Conservation (phyloP, 106 monocot species). For the Xerophyta viscosa region DNA sequence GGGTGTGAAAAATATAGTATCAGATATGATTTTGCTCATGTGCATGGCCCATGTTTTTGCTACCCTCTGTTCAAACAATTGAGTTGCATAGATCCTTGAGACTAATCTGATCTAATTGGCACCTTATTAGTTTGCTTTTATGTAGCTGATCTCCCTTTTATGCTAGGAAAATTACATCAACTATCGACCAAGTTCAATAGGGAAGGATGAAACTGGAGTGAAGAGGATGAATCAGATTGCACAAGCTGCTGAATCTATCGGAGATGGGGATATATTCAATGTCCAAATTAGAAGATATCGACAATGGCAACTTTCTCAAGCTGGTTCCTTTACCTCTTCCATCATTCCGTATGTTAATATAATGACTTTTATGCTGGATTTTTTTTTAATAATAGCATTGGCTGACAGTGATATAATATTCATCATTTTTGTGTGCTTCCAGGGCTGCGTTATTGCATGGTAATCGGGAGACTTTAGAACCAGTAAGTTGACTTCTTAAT, state of each 20-base stretch:
- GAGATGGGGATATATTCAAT: conserved; percentile 82
- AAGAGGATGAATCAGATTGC: conserved; percentile 84
- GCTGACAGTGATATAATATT: too few relatives aligned
- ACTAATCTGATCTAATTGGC: too few relatives aligned
- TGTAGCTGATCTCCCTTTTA: too few relatives aligned
- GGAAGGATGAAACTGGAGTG: conserved; percentile 81
- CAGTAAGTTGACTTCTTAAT: conserved; percentile 25
- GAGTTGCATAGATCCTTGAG: too few relatives aligned
- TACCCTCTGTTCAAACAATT: too few relatives aligned
- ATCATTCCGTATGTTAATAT: conserved; percentile 72
- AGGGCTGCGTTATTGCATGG: conserved; percentile 96
- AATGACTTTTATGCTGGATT: too few relatives aligned
- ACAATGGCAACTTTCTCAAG: conserved; percentile 95
- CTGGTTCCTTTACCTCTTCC: conserved; percentile 72
- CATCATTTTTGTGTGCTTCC: not conserved
- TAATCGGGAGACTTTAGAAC: conserved; percentile 59
- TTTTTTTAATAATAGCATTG: too few relatives aligned
- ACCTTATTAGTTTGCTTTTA: too few relatives aligned
- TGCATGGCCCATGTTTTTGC: too few relatives aligned
- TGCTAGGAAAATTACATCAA: conserved; percentile 96
- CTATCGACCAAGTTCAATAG: conserved; percentile 68
- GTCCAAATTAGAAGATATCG: conserved; percentile 95
- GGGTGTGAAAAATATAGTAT: too few relatives aligned
- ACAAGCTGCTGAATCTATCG: conserved; percentile 78
- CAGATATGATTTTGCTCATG: too few relatives aligned